Evolutionary conservation across 805 yeast genomes (phyloP).

Genomic region (Nakazawaea ernobii): DNA sequence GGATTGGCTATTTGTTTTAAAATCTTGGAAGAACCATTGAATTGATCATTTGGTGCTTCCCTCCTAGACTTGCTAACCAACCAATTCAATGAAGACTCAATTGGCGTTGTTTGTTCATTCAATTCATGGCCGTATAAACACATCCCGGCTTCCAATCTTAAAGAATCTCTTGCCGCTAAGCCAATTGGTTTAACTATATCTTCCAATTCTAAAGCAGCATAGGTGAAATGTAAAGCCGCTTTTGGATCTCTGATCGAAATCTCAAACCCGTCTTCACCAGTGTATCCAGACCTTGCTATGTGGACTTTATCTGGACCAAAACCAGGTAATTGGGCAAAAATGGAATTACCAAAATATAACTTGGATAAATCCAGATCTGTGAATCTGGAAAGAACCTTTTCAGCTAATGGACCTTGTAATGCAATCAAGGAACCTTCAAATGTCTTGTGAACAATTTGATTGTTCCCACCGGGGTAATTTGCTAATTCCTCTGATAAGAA

Average conservation of each 20-base stretch:
- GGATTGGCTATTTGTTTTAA: constrained; percentile 59
- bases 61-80: constrained; percentile 79
- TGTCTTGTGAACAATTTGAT: constrained; percentile 28
- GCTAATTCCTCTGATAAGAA: constrained; percentile 53
- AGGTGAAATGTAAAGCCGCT: constrained; percentile 55
- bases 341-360: constrained; percentile 71
- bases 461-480: constrained; percentile 25
- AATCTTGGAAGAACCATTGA: constrained; percentile 75
- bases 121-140: constrained; percentile 94
- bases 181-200: constrained; percentile 78
- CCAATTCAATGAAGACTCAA: constrained; percentile 89
- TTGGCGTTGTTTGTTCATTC: constrained; percentile 72
- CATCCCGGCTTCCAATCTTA: constrained; percentile 97
- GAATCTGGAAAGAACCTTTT: constrained; percentile 56
- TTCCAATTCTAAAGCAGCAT: constrained; percentile 47
- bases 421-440: constrained; percentile 80
- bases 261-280: constrained; percentile 98
- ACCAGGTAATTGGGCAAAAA: constrained; percentile 37
- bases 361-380: constrained; percentile 52
- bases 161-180: constrained; percentile 95
- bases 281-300: constrained; percentile 93
- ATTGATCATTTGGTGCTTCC: constrained; percentile 35
- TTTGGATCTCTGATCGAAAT: constrained; percentile 62
- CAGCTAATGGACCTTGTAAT: constrained; percentile 87
- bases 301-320: constrained; percentile 48